Conservation (phyloP, 805 yeast genomes). For the Candida ficus region DNA sequence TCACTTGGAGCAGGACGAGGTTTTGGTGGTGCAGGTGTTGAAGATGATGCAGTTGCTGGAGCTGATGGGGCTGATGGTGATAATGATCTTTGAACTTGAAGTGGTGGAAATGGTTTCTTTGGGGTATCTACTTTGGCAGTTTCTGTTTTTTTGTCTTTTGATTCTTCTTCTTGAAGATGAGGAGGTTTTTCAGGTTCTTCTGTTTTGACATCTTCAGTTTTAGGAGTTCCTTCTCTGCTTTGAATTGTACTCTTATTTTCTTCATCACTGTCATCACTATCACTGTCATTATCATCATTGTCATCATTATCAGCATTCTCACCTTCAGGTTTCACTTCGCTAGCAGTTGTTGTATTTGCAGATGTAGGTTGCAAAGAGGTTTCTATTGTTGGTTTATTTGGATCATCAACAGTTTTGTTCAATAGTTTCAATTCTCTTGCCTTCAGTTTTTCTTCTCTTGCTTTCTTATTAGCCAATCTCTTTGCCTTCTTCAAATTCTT, state of each 20-base stretch:
- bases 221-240: constrained; percentile 3
- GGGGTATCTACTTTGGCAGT: neutral
- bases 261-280: constrained; percentile 11
- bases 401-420: neutral
- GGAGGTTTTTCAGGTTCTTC: neutral
- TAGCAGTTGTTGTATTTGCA: neutral
- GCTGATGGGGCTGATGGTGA: constrained; percentile 6
- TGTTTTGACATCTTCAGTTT: neutral
- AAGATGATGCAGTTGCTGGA: neutral
- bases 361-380: neutral
- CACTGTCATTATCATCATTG: constrained; percentile 3
- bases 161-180: neutral
- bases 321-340: constrained; percentile 1
- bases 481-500: constrained; percentile 32
- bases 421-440: constrained; percentile 10
- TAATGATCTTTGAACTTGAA: constrained; percentile 9
- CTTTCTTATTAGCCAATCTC: constrained; percentile 31
- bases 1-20: constrained; percentile 23
- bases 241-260: constrained; percentile 6
- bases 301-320: constrained; percentile 5
- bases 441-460: constrained; percentile 29
- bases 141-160: neutral
- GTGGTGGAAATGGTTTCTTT: constrained; percentile 14
- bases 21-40: neutral
- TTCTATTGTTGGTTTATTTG: too few relatives aligned